phyloP scores from a whole-genome alignment of 225 moss, liverwort and hornwort genomes.

The Neckera pumila region DNA sequence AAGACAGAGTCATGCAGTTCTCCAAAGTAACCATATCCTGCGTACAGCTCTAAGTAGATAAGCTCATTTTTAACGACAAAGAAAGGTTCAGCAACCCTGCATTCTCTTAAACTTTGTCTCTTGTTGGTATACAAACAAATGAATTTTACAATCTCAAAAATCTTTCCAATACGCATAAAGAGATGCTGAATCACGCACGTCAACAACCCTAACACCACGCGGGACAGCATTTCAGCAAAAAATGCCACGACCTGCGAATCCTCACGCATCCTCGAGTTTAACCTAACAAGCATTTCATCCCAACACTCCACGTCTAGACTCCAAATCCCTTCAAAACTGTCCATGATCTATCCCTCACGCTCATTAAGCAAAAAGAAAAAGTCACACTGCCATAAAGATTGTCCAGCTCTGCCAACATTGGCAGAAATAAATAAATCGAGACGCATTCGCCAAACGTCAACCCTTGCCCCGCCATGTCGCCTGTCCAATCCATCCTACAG shows the following conservation, averaged over 20 bases:
- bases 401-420: not conserved
- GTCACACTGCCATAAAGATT: not conserved
- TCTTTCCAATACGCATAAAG: not conserved
- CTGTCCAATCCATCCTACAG: not conserved
- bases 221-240: not conserved
- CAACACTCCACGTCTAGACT: not conserved
- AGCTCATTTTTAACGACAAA: not conserved
- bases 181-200: not conserved
- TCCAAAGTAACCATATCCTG: not conserved
- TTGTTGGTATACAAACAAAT: not conserved
- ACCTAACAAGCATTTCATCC: not conserved
- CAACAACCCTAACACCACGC: not conserved
- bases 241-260: not conserved
- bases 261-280: not conserved
- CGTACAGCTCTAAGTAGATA: not conserved
- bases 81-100: not conserved
- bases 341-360: not conserved
- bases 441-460: not conserved
- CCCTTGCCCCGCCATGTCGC: not conserved
- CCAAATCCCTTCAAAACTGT: not conserved
- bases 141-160: not conserved
- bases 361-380: not conserved
- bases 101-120: not conserved
- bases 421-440: not conserved
- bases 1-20: not conserved